These are phyloP conservation scores for Dothideomycetes sp. DNA, from an alignment of 2,329 filamentous ascomycete genomes.

Conservation along the genomic window DNA sequence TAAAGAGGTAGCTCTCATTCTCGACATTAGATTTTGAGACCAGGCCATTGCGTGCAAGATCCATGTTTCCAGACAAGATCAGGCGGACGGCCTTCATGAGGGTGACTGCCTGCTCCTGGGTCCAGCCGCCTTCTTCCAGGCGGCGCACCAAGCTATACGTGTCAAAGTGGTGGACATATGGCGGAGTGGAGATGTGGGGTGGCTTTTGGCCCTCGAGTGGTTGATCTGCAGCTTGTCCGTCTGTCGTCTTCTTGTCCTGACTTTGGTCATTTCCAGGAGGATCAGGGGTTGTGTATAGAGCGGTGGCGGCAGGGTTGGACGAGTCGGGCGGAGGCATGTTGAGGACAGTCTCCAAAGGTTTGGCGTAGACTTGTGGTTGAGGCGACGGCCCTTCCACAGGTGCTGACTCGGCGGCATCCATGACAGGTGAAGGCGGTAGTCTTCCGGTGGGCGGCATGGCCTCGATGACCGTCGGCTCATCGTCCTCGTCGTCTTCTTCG, in stretches of 20 bases:
- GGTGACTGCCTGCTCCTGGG: constrained; percentile 62
- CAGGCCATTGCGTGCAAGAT: constrained; percentile 66
- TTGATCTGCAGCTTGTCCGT: constrained; percentile 13
- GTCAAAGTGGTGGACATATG: constrained; percentile 93
- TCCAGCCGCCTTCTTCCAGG: constrained; percentile 62
- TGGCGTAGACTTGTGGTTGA: constrained; percentile 14
- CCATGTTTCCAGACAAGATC: constrained; percentile 67
- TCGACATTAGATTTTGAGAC: constrained; percentile 89
- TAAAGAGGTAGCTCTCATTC: constrained; percentile 88
- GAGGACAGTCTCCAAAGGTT: constrained; percentile 29
- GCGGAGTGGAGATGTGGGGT: constrained; percentile 60
- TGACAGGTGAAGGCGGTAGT: constrained; percentile 5
- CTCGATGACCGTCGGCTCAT: constrained; percentile 2
- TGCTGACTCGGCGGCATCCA: constrained; percentile 6
- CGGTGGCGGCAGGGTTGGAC: constrained; percentile 2
- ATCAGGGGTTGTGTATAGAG: no score
- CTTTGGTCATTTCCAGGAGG: no score
- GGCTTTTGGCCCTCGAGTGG: constrained; percentile 40
- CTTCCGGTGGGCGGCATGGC: constrained; percentile 1
- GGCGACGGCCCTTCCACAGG: constrained; percentile 5
- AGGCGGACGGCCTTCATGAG: constrained; percentile 86
- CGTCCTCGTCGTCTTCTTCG: no score
- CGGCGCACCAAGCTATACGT: constrained; percentile 81
- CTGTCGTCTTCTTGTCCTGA: constrained; percentile 5
- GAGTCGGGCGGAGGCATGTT: constrained; percentile 24